phyloP scores from a whole-genome alignment of 345 rosid species.

The Citrus hindsii region DNA sequence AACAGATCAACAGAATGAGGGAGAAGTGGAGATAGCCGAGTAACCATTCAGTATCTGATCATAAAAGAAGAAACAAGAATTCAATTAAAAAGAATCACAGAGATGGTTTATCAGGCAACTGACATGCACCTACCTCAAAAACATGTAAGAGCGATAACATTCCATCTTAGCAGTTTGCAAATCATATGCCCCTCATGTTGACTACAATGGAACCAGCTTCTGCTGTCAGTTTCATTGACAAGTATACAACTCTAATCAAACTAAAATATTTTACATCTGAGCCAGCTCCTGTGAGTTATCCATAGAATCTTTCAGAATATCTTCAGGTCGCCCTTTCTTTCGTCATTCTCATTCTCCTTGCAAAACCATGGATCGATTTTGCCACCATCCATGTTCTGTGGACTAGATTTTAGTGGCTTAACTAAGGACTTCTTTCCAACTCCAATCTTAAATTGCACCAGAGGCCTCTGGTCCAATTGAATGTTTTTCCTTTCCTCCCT shows the following conservation, averaged over 20 bases:
- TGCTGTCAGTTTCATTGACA: conserved; percentile 30
- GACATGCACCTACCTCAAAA: conserved; percentile 43
- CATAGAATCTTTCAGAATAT: conserved; percentile 41
- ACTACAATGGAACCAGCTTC: conserved; percentile 40
- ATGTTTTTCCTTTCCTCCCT: conserved; percentile 35
- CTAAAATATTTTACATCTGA: conserved; percentile 57
- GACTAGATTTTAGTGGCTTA: conserved; percentile 21
- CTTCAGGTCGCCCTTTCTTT: conserved; percentile 39
- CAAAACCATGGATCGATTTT: conserved; percentile 36
- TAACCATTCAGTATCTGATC: conserved; percentile 8
- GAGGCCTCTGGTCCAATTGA: conserved; percentile 36
- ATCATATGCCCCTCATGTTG: conserved; percentile 22
- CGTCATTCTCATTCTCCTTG: conserved; percentile 41
- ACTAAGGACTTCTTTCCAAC: conserved; percentile 34
- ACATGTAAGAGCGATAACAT: conserved; percentile 37
- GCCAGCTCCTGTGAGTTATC: conserved; percentile 36
- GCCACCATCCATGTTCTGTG: conserved; percentile 26
- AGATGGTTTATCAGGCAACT: conserved; percentile 25
- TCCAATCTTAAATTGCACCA: conserved; percentile 65
- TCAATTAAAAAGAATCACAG: conserved; percentile 43
- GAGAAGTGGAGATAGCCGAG: background rate
- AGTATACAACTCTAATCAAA: conserved; percentile 46
- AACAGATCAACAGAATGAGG: conserved; percentile 5
- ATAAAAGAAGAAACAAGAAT: conserved; percentile 24
- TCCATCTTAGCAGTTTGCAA: conserved; percentile 27